Base-by-base conservation (phyloP, 202 grass and related monocot genomes). In the Brachypodium distachyon region DNA sequence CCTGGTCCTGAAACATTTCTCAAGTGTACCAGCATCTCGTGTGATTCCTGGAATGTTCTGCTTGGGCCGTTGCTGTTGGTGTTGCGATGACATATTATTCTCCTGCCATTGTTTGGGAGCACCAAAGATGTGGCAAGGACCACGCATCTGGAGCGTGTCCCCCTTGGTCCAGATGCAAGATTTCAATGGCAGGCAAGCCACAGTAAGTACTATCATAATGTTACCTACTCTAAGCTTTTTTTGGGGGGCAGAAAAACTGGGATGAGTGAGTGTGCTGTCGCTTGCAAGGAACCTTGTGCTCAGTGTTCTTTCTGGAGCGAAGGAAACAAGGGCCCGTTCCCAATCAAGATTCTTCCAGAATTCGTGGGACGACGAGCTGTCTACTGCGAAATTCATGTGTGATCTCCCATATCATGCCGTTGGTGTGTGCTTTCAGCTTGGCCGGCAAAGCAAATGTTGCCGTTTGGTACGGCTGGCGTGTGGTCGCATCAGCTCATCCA, bases 21-120 rank as follows among this genome's bases (percentile, higher is more conserved):
- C n/a, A 25, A 57, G 75, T 38, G n/a, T 18, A 43, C 61, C 37
- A 62, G 67, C 82, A 48, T 79, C 43, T 77, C 64, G 37, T n/a
- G 19, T 44, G 63, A 61, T 86, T 76, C 19, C 44, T 54, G 34
- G 52, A 62, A 28, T 39, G 53, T 34, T 80, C 7, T 67, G 48
- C 31, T 7, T 64, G 84, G 39, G 46, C 39, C 63, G 42, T 48
- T 75, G 27, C 18, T 21, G 18, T n/a, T 10, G 6, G n/a, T 36
- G 40, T 12, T 21, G 43, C 39, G 5, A 10, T 79, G 51, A 12
- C 44, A 21, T 53, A 61, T 42, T 37, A 12, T n/a, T n/a, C n/a
- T 49, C 2, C 21, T 71, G 66, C 29, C 29, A 71, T 75, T 61
- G 74, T 26, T 37, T 79, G 39, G 1, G 38, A 48, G 12, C 64